Percentiles rank a stretch among this genome's conserved stretches.
Evolutionary conservation across 2,329 filamentous ascomycete genomes (phyloP).

Genomic region (Fusarium sp.): DNA sequence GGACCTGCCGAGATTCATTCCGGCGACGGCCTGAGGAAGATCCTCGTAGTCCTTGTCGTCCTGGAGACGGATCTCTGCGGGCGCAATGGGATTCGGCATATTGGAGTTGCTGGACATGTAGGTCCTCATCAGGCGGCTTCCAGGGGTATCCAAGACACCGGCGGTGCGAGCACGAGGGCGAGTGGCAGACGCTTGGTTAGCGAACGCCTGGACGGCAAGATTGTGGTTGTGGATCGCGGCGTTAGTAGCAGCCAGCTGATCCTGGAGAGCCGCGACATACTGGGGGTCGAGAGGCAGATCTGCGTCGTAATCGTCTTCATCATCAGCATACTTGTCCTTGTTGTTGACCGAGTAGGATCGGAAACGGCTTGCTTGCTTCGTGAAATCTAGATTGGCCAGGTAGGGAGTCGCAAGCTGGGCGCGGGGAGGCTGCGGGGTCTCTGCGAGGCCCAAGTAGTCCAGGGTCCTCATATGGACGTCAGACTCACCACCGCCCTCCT

Average conservation of each 20-base stretch:
- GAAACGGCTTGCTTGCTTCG: slow-evolving; percentile 88
- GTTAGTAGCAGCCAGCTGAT: slow-evolving; percentile 75
- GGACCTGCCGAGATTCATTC: slow-evolving; percentile 79
- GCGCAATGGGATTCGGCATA: slow-evolving; percentile 82
- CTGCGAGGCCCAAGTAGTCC: slow-evolving; percentile 95
- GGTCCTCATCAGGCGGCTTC: slow-evolving; percentile 75
- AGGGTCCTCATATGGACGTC: slow-evolving; percentile 92
- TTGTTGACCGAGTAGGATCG: slow-evolving; percentile 99
- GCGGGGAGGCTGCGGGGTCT: slow-evolving; percentile 87
- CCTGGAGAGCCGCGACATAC: slow-evolving; percentile 74
- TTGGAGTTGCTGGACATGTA: slow-evolving; percentile 81
- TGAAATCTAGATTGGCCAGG: slow-evolving; percentile 81
- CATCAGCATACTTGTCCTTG: slow-evolving; percentile 95
- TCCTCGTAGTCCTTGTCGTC: slow-evolving; percentile 87
- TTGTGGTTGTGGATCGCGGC: slow-evolving; percentile 91
- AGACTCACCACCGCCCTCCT: slow-evolving; percentile 86
- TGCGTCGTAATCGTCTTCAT: slow-evolving; percentile 82
- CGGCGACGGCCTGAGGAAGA: slow-evolving; percentile 85
- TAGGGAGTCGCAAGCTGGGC: slow-evolving; percentile 83
- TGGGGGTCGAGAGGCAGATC: slow-evolving; percentile 69
- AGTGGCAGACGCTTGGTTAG: slow-evolving; percentile 84
- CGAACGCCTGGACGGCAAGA: slow-evolving; percentile 92
- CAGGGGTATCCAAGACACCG: slow-evolving; percentile 87
- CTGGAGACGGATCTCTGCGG: slow-evolving; percentile 80
- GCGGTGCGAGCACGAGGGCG: slow-evolving; percentile 92